These are phyloP conservation scores for Byssochlamys sp. DNA, from an alignment of 2,329 filamentous ascomycete genomes.

Conservation along the genomic window DNA sequence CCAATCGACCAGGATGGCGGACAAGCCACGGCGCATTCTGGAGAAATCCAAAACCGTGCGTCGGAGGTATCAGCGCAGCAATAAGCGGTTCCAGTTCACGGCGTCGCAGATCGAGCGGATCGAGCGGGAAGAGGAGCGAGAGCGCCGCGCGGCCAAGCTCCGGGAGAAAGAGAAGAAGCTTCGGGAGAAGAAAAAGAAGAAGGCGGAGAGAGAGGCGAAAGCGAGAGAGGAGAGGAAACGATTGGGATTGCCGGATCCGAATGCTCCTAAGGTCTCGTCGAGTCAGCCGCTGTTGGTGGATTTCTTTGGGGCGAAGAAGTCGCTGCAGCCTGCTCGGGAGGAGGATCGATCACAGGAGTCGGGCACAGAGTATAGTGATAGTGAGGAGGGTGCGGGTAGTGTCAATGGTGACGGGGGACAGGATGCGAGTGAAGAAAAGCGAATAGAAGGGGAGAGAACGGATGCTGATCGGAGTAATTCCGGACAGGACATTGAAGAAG, in stretches of 20 bases:
- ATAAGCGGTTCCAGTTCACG: slow-evolving; percentile 26
- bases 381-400: slow-evolving; percentile 2
- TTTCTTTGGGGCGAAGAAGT: slow-evolving; percentile 17
- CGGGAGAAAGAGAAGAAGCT: slow-evolving; percentile 26
- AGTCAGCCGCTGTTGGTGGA: slow-evolving; percentile 27
- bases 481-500: neutral
- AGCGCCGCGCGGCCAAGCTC: slow-evolving; percentile 30
- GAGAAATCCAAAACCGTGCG: slow-evolving; percentile 32
- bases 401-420: neutral
- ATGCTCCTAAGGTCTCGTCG: slow-evolving; percentile 20
- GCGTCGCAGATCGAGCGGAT: slow-evolving; percentile 27
- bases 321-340: neutral
- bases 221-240: slow-evolving; percentile 24
- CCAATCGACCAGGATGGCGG: slow-evolving; percentile 17
- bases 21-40: slow-evolving; percentile 22
- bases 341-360: neutral
- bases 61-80: slow-evolving; percentile 29
- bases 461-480: neutral
- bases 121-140: slow-evolving; percentile 34
- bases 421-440: neutral
- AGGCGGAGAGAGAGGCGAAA: slow-evolving; percentile 24
- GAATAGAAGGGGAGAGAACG: neutral
- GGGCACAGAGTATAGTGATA: neutral
- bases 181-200: slow-evolving; percentile 26
- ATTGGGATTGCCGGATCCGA: slow-evolving; percentile 22